Evolutionary conservation across 345 rosid species (phyloP).

Genomic region (Corchorus capsularis): DNA sequence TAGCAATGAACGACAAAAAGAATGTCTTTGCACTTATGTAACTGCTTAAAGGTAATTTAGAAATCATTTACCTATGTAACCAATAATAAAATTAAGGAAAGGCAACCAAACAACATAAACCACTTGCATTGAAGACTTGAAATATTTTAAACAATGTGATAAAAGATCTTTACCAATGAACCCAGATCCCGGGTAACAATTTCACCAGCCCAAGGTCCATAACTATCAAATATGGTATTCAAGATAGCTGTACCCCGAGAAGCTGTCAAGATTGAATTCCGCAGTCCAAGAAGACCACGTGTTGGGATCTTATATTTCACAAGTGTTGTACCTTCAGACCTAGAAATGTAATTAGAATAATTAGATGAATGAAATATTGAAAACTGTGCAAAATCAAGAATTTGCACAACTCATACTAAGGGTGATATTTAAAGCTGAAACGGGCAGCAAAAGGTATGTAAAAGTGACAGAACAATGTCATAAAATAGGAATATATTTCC

Average conservation of each 20-base stretch:
- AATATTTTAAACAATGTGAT: conserved; percentile 14
- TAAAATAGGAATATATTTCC: background rate
- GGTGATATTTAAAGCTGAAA: conserved; percentile 13
- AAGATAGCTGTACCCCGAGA: conserved; percentile 96
- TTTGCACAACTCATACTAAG: background rate
- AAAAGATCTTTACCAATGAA: conserved; percentile 68
- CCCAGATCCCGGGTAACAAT: conserved; percentile 85
- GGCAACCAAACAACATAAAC: conserved; percentile 14
- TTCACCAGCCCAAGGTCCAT: conserved; percentile 95
- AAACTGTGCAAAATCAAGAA: background rate
- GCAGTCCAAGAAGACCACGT: conserved; percentile 96
- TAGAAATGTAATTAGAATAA: conserved; percentile 29
- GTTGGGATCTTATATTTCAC: conserved; percentile 89
- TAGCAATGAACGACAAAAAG: background rate
- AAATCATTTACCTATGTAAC: background rate
- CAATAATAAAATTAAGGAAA: background rate
- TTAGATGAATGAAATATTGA: conserved; percentile 1
- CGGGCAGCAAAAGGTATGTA: background rate
- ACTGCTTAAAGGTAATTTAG: background rate
- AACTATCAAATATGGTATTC: conserved; percentile 85
- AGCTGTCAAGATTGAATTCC: conserved; percentile 96
- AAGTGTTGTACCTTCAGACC: conserved; percentile 84
- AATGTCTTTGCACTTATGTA: background rate
- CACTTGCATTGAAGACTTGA: conserved; percentile 12
- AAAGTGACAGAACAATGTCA: background rate